These are phyloP conservation scores for Annulohypoxylon truncatum DNA, from an alignment of 2,329 filamentous ascomycete genomes.

Conservation along the genomic window DNA sequence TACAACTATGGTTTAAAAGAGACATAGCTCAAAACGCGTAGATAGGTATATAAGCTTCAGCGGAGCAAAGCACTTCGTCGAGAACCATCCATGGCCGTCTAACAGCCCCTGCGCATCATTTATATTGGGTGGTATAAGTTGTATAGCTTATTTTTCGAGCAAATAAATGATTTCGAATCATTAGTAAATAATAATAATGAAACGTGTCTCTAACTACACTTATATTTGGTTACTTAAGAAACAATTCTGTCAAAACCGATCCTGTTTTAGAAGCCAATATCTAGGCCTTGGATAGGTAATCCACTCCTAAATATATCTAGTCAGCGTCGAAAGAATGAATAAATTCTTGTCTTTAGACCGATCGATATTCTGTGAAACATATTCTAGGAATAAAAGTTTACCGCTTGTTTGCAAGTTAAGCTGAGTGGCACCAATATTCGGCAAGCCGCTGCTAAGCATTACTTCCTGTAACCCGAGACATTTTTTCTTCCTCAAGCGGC, in stretches of 20 bases:
- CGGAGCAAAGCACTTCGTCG: background rate
- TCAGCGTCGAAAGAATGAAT: background rate
- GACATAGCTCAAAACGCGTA: background rate
- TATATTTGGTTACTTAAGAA: background rate
- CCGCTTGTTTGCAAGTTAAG: background rate
- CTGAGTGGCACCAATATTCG: slow-evolving; percentile 12
- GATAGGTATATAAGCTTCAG: background rate
- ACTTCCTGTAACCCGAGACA: slow-evolving; percentile 3
- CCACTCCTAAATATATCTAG: background rate
- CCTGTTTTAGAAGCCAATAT: background rate
- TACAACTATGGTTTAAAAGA: background rate
- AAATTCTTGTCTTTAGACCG: background rate
- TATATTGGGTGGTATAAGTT: background rate
- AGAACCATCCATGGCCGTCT: background rate
- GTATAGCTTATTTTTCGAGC: background rate
- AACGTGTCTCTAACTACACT: background rate
- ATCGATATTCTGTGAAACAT: background rate
- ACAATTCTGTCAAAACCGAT: background rate
- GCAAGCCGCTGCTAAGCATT: slow-evolving; percentile 8
- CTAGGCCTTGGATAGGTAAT: background rate
- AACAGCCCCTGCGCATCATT: background rate
- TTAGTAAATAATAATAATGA: background rate
- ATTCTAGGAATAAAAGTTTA: background rate
- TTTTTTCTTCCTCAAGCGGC: slow-evolving; percentile 8
- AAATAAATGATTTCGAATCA: background rate